Evolutionary conservation across 176 grass and related monocot species (phyloP).

Genomic region (Pharus latifolius): DNA sequence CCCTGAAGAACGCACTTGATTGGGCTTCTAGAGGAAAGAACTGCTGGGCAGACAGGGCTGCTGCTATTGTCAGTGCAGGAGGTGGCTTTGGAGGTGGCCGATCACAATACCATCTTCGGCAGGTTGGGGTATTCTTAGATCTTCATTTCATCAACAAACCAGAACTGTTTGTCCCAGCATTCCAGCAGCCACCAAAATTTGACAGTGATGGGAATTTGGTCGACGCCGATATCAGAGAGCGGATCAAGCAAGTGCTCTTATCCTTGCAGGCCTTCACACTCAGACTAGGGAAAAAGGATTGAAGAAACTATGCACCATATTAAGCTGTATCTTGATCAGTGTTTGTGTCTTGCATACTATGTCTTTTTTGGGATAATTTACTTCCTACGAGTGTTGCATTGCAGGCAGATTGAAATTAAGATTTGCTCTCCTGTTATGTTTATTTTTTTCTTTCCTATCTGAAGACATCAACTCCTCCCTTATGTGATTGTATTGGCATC

Average conservation of each 20-base stretch:
- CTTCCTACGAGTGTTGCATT: neutral
- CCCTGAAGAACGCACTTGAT: slow-evolving; percentile 91
- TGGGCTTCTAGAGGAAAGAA: slow-evolving; percentile 82
- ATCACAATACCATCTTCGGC: slow-evolving; percentile 80
- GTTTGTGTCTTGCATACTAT: neutral
- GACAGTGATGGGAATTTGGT: slow-evolving; percentile 68
- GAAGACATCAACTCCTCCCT: too few species aligned
- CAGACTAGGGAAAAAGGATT: slow-evolving; percentile 31
- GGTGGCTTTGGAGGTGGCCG: slow-evolving; percentile 56
- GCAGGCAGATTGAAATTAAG: neutral
- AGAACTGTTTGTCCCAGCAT: slow-evolving; percentile 53
- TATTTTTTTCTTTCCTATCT: too few species aligned
- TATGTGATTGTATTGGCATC: too few species aligned
- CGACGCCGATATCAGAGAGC: slow-evolving; percentile 42
- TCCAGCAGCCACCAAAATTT: slow-evolving; percentile 51
- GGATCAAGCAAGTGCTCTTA: slow-evolving; percentile 58
- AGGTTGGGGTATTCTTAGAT: slow-evolving; percentile 80
- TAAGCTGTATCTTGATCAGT: neutral
- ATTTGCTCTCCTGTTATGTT: neutral
- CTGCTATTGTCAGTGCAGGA: slow-evolving; percentile 64
- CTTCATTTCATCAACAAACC: slow-evolving; percentile 99
- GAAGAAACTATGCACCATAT: neutral
- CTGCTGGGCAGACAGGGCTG: slow-evolving; percentile 76
- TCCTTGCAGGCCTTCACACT: slow-evolving; percentile 76
- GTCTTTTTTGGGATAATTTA: neutral